Evolutionary conservation across 495 filamentous ascomycete species (phyloP), one percentile per base, ranked within the genome.

Genomic region (Penicillium longicatenatum): DNA sequence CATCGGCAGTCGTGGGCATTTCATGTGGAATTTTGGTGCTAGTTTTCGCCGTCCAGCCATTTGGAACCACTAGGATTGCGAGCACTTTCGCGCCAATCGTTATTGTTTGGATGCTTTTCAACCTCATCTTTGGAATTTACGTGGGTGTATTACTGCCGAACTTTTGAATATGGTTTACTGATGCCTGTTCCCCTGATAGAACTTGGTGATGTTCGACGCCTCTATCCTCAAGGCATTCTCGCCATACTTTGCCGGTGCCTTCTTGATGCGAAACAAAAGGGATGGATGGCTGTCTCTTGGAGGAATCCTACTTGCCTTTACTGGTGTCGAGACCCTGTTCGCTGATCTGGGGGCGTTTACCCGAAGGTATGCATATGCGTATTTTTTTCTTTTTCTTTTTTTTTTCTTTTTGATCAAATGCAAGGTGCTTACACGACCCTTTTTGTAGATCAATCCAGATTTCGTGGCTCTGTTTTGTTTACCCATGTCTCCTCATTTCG

Each of bases 301-400:
- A 39, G 87, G 87, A 14, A 83, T 90, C 30, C 61, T 90, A 6
- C 80, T 90, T 6, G 82, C 86, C 6, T 90, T 90, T 53, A 90
- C 87, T 8, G 87, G 88, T 21, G 86, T 89, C 12, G 87, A 90
- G 63, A 86, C 87, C 5, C 70, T 90, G 17, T 90, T 89, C 58
- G 87, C 87, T 8, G 87, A 90, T 60, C 68, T 90, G 4, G 87
- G 87, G 46, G 87, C 87, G 29, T 90, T 90, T 65, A 77, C 70
- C 29, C 71, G 68, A 60, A 60, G 68, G 74, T 74, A 54, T 4
- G 20, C 17, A 29, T 12, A 35, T 35, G 16, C 4, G 37, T 4
- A 26, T 26, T 4, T 26, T 2, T 4, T 5, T 2, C 0, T 4
- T 26, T 26, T 26, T n/a, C n/a, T n/a, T n/a, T n/a, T 26, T 4